Base-by-base conservation (phyloP, 2,329 filamentous ascomycete species). In the Fusarium temperatum region DNA sequence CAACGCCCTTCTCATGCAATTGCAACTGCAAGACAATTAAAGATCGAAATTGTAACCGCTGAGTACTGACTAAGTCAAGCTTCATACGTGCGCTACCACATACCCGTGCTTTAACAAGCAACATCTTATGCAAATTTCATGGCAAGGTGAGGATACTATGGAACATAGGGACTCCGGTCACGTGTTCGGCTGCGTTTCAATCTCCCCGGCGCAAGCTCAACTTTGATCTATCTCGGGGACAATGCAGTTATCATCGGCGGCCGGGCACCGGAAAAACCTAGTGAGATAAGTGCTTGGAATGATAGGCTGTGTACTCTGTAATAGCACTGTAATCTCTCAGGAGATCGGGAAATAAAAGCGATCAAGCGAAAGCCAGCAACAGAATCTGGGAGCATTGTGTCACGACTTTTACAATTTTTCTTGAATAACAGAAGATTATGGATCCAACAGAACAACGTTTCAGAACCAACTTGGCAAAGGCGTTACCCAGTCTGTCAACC, bases 341-440 rank as follows among this genome's bases (percentile, higher is more conserved):
- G 8, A 4, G 2, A 11, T 13, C 10, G 2, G 5, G 15, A n/a
- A 51, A 32, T 24, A 51, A 24, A 17, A 51, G 48, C 11, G 5
- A 17, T 51, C n/a, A 24, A n/a, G n/a, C n/a, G 13, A 41, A 41
- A 41, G 39, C 6, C 17, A n/a, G n/a, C 8, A 22, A 53, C 17
- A 51, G 6, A 36, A 26, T 4, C 32, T 12, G 4, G 11, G 5
- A 35, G 2, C 8, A 20, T 51, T n/a, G 5, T 35, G 7, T 10
- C 5, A 0, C 4, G 3, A 51, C 11, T n/a, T 24, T 20, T 18
- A 12, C 3, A 0, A 20, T 3, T 24, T 35, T 11, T 35, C 8
- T 15, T 5, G 5, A 20, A 3, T 14, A 24, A 10, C 8, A 8
- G n/a, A 20, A 14, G 6, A 7, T 12, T 8, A 32, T 54, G 51